Base-by-base conservation (phyloP, 2,329 filamentous ascomycete species). In the Ilyonectria mors-panacis region DNA sequence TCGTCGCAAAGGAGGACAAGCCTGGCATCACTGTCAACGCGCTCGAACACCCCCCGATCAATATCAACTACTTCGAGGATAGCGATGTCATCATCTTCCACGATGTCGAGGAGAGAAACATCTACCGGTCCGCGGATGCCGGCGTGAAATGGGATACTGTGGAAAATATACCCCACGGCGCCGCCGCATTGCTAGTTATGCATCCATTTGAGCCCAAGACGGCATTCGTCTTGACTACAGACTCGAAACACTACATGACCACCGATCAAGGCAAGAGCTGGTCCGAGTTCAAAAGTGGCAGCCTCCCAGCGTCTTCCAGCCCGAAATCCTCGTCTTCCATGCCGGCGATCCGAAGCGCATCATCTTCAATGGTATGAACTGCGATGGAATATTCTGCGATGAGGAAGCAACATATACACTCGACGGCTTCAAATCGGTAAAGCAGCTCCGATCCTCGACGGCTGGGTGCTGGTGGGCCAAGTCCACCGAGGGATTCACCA, bases 1-100 rank as follows among this genome's bases (percentile, higher is more conserved):
- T 78, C 72, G 74, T 83, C 70, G 83, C 89, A 62, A 92, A 91
- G 79, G 87, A 91, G 12, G 88, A 91, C 76, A 85, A 85, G 55
- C 95, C 95, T 26, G 85, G 86, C 63, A 86, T 97, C 75, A 85
- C 87, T 68, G 83, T 85, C 66, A 92, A 85, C 59, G 81, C 87
- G 53, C 93, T 98, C 82, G 84, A 92, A 50, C 85, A 90, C 75
- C 81, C 86, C 60, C 93, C 94, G 1, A 78, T 83, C 60, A 90
- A 91, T 78, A 84, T 98, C 71, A 92, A 93, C 82, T 99, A 97
- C 82, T 98, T 99, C 78, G 92, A 96, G 77, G 93, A 95, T 79
- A 95, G 93, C 72, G 92, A 97, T 79, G 89, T 92, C 58, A 85
- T 97, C 66, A 82, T 98, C 51, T 91, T 94, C 77, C 90, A 92